Conservation (phyloP, 2,329 filamentous ascomycete species). For the Fusarium mexicanum region DNA sequence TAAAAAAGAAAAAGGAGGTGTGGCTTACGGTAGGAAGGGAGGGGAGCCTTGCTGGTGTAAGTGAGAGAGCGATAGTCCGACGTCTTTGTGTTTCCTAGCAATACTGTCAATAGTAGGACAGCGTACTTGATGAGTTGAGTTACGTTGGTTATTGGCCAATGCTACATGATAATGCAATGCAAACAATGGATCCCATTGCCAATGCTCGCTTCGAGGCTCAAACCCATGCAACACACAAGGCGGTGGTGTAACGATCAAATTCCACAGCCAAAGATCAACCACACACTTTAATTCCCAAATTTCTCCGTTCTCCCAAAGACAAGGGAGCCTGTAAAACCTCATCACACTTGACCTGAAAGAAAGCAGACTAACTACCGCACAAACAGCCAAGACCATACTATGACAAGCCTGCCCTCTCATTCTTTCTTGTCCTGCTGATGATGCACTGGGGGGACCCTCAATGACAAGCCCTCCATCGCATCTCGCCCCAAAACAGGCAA, state of each 20-base stretch:
- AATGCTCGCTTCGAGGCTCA: constrained; percentile 33
- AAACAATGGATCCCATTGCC: constrained; percentile 2
- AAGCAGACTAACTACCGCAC: not conserved
- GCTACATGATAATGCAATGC: not conserved
- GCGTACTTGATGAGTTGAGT: not conserved
- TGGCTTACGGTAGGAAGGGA: not conserved
- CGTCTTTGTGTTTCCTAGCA: constrained; percentile 11
- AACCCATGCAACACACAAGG: constrained; percentile 25
- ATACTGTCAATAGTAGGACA: constrained; percentile 6
- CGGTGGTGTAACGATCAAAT: constrained; percentile 16
- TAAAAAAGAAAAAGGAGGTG: not conserved
- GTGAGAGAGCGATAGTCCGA: constrained; percentile 2
- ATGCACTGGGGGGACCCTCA: constrained; percentile 4
- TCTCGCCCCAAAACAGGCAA: constrained; percentile 38
- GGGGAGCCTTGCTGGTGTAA: constrained; percentile 13
- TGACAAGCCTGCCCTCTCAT: not conserved
- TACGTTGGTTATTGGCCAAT: constrained; percentile 7
- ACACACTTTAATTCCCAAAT: not conserved
- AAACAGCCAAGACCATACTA: constrained; percentile 21
- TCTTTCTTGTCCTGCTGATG: constrained; percentile 19
- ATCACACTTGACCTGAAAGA: not conserved
- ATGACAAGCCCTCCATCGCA: constrained; percentile 35
- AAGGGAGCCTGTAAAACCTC: not conserved
- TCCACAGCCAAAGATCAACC: not conserved
- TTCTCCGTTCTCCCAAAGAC: not conserved